Conservation (phyloP, 2,329 filamentous ascomycete species). For the Simplicillium sp. region DNA sequence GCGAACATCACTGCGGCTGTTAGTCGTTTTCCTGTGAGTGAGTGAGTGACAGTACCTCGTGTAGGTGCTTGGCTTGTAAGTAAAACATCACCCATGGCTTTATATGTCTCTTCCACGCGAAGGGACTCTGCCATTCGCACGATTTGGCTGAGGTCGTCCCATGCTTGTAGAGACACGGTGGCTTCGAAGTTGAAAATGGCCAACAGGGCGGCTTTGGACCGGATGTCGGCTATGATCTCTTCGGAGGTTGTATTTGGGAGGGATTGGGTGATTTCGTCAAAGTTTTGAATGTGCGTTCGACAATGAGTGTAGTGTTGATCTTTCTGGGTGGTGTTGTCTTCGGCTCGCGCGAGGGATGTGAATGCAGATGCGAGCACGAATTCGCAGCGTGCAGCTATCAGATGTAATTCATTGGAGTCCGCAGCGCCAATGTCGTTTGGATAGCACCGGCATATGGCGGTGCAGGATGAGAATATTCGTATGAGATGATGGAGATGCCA, state of each 20-base stretch:
- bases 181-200: conserved; percentile 75
- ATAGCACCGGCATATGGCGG: conserved; percentile 41
- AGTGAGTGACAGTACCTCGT: conserved; percentile 31
- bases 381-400: conserved; percentile 59
- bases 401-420: conserved; percentile 35
- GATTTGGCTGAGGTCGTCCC: conserved; percentile 54
- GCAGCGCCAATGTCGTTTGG: conserved; percentile 33
- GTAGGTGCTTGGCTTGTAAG: conserved; percentile 43
- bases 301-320: no score
- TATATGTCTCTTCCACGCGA: conserved; percentile 37
- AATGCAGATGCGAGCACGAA: conserved; percentile 48
- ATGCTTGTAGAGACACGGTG: conserved; percentile 54
- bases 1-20: conserved; percentile 29
- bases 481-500: conserved; percentile 46
- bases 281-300: no score
- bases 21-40: background rate
- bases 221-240: conserved; percentile 33
- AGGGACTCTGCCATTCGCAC: conserved; percentile 41
- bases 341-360: no score
- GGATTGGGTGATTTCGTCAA: background rate
- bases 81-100: conserved; percentile 58
- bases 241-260: background rate
- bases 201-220: conserved; percentile 54
- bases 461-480: conserved; percentile 45
- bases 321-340: no score